These are phyloP conservation scores for Penicillium bialowiezense DNA, from an alignment of 495 filamentous ascomycete species.

Conservation along the genomic window DNA sequence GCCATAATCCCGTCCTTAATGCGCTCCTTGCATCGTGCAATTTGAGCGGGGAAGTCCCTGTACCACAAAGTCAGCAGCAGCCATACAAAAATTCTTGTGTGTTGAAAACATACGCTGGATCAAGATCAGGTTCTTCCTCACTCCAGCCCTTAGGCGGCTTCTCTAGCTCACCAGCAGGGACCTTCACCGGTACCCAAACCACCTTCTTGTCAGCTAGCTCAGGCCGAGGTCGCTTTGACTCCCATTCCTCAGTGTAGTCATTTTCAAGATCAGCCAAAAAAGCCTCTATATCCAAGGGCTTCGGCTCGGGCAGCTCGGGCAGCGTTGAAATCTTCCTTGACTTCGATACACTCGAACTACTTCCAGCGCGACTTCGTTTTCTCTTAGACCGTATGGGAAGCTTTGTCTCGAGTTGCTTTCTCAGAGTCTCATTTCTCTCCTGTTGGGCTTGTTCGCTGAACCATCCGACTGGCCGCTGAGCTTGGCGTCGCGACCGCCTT, in stretches of 20 bases:
- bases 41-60: slow-evolving; percentile 4
- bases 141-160: slow-evolving; percentile 5
- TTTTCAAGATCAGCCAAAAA: neutral
- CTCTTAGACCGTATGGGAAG: neutral
- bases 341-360: neutral
- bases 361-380: too few species aligned
- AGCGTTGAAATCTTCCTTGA: too few species aligned
- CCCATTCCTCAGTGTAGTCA: neutral
- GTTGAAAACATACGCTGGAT: neutral
- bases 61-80: neutral
- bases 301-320: neutral
- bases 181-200: neutral
- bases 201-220: neutral
- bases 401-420: neutral
- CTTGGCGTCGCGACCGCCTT: too few species aligned
- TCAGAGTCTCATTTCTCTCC: neutral
- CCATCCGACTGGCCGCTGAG: neutral
- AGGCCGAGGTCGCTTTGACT: neutral
- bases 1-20: slow-evolving; percentile 5
- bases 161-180: neutral
- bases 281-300: neutral
- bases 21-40: slow-evolving; percentile 4
- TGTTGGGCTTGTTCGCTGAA: neutral
- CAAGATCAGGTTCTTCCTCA: slow-evolving; percentile 7
- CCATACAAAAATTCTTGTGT: too few species aligned